Evolutionary conservation across 805 yeast genomes (phyloP).

Genomic region (Lipomyces mesembrius): DNA sequence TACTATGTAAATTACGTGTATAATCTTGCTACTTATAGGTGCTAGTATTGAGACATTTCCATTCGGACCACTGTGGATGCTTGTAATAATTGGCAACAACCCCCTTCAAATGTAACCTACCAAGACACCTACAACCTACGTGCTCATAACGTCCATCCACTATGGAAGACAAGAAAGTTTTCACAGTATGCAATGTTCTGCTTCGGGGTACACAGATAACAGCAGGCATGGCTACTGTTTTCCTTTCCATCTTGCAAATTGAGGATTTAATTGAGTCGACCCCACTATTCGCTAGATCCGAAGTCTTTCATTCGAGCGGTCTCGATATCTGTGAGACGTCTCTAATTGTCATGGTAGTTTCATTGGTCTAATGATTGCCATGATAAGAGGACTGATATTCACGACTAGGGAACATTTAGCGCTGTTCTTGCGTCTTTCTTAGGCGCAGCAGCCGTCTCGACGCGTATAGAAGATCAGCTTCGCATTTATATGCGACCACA

Average conservation of each 20-base stretch:
- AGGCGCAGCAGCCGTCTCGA: slow-evolving; percentile 2
- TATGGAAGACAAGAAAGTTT: slow-evolving; percentile 6
- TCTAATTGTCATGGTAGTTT: slow-evolving; percentile 14
- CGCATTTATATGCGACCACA: slow-evolving; percentile 8
- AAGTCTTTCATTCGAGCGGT: slow-evolving; percentile 18
- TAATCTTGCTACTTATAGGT: background rate
- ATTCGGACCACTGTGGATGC: background rate
- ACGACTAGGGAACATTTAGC: background rate
- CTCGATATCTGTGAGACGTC: slow-evolving; percentile 3
- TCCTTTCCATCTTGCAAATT: slow-evolving; percentile 13
- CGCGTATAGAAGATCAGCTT: background rate
- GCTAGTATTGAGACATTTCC: background rate
- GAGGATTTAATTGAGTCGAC: slow-evolving; percentile 6
- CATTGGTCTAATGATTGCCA: background rate
- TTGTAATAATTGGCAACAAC: background rate
- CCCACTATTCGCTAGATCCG: slow-evolving; percentile 7
- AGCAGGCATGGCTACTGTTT: slow-evolving; percentile 1
- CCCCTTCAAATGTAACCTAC: background rate
- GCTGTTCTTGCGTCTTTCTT: slow-evolving; percentile 9
- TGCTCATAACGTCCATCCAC: background rate
- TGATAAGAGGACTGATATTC: background rate
- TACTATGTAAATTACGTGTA: slow-evolving; percentile 2
- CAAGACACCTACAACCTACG: background rate
- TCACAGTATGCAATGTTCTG: slow-evolving; percentile 4
- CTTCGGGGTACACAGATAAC: slow-evolving; percentile 15